Evolutionary conservation across 148 eudicot genomes (phyloP), one percentile per base, ranked within the genome.

Genomic region (Rhododendron molle): DNA sequence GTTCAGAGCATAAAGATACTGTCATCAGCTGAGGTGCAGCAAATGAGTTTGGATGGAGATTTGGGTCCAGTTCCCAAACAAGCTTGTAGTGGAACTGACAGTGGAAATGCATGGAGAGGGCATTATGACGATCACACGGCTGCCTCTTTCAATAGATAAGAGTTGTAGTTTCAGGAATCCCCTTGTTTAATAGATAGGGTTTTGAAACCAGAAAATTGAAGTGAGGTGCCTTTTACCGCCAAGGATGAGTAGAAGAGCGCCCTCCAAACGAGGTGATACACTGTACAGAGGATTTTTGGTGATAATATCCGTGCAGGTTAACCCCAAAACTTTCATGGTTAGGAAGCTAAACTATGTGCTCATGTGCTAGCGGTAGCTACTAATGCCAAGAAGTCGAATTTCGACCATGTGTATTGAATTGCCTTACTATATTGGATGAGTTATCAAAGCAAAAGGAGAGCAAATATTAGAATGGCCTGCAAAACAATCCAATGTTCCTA

Each of bases 1-100:
- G 99, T 97, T 65, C 98, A 95, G 88, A 94, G 99, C 90, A 93
- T 97, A 90, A 97, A 97, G 93, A 97, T 97, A 89, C 90, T 95
- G 4, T 97, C 99, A 44, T 85, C 93, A 69, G 91, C 91, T n/a
- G 99, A 97, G 88, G 99, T 97, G 50, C 97, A 94, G 86, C 97
- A 95, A 85, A 95, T 97, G 99, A 95, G 99, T 86, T 89, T 95
- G 89, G 98, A 97, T 82, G 99, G 99, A 79, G 93, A 97, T 88
- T 87, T 97, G 36, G 95, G 95, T 32, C 92, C 98, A 2, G 88
- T 92, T 47, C 91, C 93, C 5, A 94, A 95, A 87, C 99, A 95
- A 92, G 96, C 98, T 23, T 94, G 94, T 78, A 97, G 99, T 85
- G 98, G 92, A 18, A 90, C 98, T 7, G 98, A 95, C 78, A 95